Evolutionary conservation across 2,329 filamentous ascomycete species (phyloP).

Genomic region (Aspergillus udagawae): DNA sequence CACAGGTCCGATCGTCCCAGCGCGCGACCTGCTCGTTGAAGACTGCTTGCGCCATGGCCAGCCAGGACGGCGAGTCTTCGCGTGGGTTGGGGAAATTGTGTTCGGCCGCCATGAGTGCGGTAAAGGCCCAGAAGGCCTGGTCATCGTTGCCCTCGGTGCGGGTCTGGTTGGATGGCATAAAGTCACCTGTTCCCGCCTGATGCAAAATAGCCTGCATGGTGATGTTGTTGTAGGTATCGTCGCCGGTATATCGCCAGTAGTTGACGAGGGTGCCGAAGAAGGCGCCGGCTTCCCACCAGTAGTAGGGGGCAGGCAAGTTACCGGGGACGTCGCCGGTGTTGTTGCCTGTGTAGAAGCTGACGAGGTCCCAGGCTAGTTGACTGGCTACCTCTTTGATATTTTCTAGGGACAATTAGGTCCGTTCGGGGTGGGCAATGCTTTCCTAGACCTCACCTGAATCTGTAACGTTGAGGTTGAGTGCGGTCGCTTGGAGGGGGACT

Average conservation of each 20-base stretch:
- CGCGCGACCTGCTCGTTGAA: conserved; percentile 72
- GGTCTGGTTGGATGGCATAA: conserved; percentile 40
- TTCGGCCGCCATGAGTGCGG: conserved; percentile 55
- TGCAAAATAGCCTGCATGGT: conserved; percentile 34
- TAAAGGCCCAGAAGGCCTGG: conserved; percentile 56
- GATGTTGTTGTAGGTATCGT: conserved; percentile 37
- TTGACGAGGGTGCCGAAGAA: conserved; percentile 41
- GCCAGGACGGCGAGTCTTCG: conserved; percentile 63
- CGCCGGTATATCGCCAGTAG: conserved; percentile 42
- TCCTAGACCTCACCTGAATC: conserved; percentile 1
- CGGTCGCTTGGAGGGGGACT: not conserved
- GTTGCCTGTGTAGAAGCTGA: conserved; percentile 48
- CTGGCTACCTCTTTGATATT: conserved; percentile 43
- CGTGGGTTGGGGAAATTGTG: conserved; percentile 39
- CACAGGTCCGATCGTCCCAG: conserved; percentile 65
- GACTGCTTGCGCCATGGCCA: conserved; percentile 72
- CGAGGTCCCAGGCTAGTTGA: conserved; percentile 44
- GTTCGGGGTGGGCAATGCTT: conserved; percentile 29
- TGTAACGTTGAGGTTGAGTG: conserved; percentile 7
- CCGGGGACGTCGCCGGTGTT: conserved; percentile 48
- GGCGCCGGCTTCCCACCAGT: conserved; percentile 41
- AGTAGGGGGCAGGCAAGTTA: conserved; percentile 47
- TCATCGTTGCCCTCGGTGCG: conserved; percentile 52
- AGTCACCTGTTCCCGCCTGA: conserved; percentile 38
- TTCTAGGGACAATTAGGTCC: not conserved